These are phyloP conservation scores for Aspergillus ibericus DNA, from an alignment of 2,329 filamentous ascomycete species.

Conservation along the genomic window DNA sequence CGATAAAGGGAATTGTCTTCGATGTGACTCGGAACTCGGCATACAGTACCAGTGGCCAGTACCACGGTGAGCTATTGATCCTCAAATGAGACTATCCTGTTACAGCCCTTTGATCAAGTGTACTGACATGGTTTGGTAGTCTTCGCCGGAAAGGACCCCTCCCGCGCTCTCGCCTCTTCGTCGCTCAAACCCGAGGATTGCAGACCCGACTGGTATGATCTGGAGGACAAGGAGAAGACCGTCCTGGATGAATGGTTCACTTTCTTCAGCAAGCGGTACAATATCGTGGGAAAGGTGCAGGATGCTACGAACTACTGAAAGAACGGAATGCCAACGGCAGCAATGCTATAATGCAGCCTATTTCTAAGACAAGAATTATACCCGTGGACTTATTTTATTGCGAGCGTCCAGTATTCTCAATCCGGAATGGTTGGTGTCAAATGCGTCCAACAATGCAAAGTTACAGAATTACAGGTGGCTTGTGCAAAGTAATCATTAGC, in stretches of 20 bases:
- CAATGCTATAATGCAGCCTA: background rate
- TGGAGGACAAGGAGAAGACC: slow-evolving; percentile 80
- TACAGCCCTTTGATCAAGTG: background rate
- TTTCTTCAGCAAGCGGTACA: slow-evolving; percentile 97
- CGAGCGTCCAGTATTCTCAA: background rate
- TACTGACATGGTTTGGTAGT: slow-evolving; percentile 55
- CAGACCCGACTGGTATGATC: slow-evolving; percentile 74
- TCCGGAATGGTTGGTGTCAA: background rate
- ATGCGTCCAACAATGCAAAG: background rate
- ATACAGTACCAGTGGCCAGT: slow-evolving; percentile 79
- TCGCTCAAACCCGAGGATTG: slow-evolving; percentile 86
- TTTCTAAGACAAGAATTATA: slow-evolving; percentile 7
- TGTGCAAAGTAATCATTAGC: slow-evolving; percentile 9
- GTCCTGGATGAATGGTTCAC: slow-evolving; percentile 89
- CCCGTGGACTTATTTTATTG: background rate
- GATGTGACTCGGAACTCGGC: slow-evolving; percentile 88
- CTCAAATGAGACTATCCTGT: background rate
- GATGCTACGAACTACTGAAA: slow-evolving; percentile 38
- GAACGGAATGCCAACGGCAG: background rate
- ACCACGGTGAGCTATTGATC: slow-evolving; percentile 66
- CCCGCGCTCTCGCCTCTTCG: slow-evolving; percentile 82
- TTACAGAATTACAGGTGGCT: slow-evolving; percentile 2
- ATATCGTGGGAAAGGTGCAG: slow-evolving; percentile 59
- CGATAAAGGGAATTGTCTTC: slow-evolving; percentile 85
- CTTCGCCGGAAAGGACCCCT: slow-evolving; percentile 93